Conservation (phyloP, 1,284 basidiomycete species). For the Cutaneotrichosporon sp. region DNA sequence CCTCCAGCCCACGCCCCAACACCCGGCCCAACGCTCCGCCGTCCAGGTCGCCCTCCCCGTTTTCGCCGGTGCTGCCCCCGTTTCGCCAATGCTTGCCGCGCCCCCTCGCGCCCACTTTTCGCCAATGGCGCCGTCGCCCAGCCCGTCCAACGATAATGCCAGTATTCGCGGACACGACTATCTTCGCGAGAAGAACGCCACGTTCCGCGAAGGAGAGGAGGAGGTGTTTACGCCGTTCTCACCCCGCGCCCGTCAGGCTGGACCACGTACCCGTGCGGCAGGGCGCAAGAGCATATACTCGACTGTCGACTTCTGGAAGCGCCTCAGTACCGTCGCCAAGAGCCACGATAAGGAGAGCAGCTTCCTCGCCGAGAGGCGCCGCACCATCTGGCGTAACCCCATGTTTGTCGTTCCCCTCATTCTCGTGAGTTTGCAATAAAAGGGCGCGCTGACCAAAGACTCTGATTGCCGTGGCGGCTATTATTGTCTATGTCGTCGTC, state of each 20-base stretch:
- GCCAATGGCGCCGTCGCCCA: slow-evolving; percentile 23
- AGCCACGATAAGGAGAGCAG: slow-evolving; percentile 11
- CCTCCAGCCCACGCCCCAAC: not conserved
- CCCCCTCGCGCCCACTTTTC: slow-evolving; percentile 29
- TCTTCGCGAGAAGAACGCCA: slow-evolving; percentile 44
- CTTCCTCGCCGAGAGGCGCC: slow-evolving; percentile 15
- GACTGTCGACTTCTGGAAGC: slow-evolving; percentile 48
- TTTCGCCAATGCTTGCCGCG: slow-evolving; percentile 39
- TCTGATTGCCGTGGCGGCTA: slow-evolving; percentile 14
- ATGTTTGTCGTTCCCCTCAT: slow-evolving; percentile 22
- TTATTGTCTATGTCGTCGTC: slow-evolving; percentile 16
- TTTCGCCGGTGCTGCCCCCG: slow-evolving; percentile 10
- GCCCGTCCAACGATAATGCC: slow-evolving; percentile 17
- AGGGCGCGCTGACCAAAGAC: slow-evolving; percentile 1
- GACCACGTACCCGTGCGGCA: slow-evolving; percentile 16
- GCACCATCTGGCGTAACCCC: slow-evolving; percentile 23
- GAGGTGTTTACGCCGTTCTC: slow-evolving; percentile 43
- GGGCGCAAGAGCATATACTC: slow-evolving; percentile 22
- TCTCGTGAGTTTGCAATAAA: slow-evolving; percentile 12
- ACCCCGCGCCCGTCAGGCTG: slow-evolving; percentile 25
- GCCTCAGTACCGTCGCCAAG: slow-evolving; percentile 36
- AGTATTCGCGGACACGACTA: slow-evolving; percentile 39
- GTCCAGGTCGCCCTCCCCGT: slow-evolving; percentile 11
- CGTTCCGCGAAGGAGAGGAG: slow-evolving; percentile 46
- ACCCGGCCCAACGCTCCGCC: not conserved